phyloP scores from a whole-genome alignment of 2,329 filamentous ascomycete genomes.

The Zymoseptoria passerinii region DNA sequence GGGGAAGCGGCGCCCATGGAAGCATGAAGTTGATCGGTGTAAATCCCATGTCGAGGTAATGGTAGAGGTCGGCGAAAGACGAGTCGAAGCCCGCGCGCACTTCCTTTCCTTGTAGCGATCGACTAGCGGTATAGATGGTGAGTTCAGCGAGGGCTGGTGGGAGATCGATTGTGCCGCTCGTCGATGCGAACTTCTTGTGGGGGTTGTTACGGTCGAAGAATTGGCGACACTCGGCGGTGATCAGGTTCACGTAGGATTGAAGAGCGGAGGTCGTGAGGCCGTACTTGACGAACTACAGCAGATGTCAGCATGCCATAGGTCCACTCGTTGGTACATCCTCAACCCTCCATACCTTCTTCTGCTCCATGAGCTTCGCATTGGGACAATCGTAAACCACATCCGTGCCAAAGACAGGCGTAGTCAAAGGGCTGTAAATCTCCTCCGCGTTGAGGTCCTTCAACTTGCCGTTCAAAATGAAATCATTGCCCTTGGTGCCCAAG shows the following conservation, averaged over 20 bases:
- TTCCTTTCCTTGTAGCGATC: conserved; percentile 75
- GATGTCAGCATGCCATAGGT: conserved; percentile 2
- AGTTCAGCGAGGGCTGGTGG: conserved; percentile 72
- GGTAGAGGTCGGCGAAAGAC: conserved; percentile 72
- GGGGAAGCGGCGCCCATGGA: conserved; percentile 80
- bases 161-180: conserved; percentile 58
- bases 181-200: conserved; percentile 28
- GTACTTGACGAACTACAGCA: conserved; percentile 66
- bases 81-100: conserved; percentile 74
- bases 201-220: conserved; percentile 60
- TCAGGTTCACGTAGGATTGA: conserved; percentile 68
- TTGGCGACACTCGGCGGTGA: conserved; percentile 62
- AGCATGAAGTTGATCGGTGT: conserved; percentile 83
- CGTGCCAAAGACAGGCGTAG: conserved; percentile 64
- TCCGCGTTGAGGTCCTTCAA: conserved; percentile 83
- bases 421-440: conserved; percentile 76
- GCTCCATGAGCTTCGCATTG: conserved; percentile 88
- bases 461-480: conserved; percentile 88
- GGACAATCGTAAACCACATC: conserved; percentile 88
- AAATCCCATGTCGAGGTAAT: conserved; percentile 86
- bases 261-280: conserved; percentile 69
- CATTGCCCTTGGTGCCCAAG: conserved; percentile 72
- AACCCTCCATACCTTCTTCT: conserved; percentile 71
- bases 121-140: conserved; percentile 82
- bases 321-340: background rate